Conservation (phyloP, 1,284 basidiomycete species). For the Apiotrichum brassicae region DNA sequence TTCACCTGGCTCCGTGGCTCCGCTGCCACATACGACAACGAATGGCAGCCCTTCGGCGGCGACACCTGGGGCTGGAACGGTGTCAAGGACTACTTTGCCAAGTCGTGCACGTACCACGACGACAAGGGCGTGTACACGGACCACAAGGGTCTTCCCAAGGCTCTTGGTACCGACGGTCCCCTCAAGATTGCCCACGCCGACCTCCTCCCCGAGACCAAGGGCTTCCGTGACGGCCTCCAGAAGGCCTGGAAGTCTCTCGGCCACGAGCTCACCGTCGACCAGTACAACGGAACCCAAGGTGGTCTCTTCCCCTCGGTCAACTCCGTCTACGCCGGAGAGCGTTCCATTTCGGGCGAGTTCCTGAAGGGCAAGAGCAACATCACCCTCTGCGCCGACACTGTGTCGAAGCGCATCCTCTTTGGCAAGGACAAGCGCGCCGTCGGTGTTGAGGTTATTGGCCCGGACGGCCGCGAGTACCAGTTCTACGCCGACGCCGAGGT, state of each 20-base stretch:
- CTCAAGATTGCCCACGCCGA: conserved; percentile 11
- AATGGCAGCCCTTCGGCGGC: conserved; percentile 38
- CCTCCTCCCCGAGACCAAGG: conserved; percentile 10
- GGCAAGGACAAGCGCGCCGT: conserved; percentile 8
- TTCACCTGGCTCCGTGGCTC: conserved; percentile 56
- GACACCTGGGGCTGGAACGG: conserved; percentile 7
- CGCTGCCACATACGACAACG: conserved; percentile 54
- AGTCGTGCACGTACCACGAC: conserved; percentile 9
- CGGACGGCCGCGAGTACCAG: conserved; percentile 10
- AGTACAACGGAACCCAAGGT: conserved; percentile 5
- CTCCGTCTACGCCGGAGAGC: conserved; percentile 8
- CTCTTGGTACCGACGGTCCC: conserved; percentile 2
- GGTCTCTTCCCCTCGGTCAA: conserved; percentile 13
- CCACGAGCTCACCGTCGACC: conserved; percentile 9
- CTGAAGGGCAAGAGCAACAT: conserved; percentile 11
- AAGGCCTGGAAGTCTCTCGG: conserved; percentile 7
- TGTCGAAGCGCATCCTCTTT: conserved; percentile 10
- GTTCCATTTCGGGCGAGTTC: conserved; percentile 8
- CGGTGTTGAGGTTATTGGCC: conserved; percentile 10
- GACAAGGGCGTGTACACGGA: conserved; percentile 7
- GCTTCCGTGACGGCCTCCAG: conserved; percentile 11
- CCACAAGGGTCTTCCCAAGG: conserved; percentile 1
- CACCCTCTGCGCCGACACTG: conserved; percentile 5
- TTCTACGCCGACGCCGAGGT: conserved; percentile 13
- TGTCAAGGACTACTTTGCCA: conserved; percentile 16